Evolutionary conservation across 345 rosid genomes (phyloP), one percentile per base, ranked within the genome.

Genomic region (Cardamine occulta): DNA sequence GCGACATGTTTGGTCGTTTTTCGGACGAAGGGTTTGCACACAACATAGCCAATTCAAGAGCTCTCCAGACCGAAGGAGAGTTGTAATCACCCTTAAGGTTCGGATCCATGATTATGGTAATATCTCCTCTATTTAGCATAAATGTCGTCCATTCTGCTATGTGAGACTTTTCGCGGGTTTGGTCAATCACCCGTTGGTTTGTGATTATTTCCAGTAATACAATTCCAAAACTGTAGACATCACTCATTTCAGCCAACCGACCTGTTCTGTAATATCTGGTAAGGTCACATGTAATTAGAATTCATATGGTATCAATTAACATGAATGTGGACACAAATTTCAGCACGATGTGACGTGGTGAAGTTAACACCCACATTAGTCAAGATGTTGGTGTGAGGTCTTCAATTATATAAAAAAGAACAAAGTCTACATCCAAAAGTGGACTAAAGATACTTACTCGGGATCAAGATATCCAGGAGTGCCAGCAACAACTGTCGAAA

Each of bases 151-250:
- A 84, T 3, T 71, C 59, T 6, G 64, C 57, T 39, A 88, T 77
- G 53, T 79, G 87, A 0, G 65, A 1, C n/a, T 29, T 57, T 5
- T 72, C 70, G 0, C 58, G 74, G 12, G 53, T 28, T 51, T 59
- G 60, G 1, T 70, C 73, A 24, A 84, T 59, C n/a, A 81, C 85
- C 0, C 76, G 80, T 53, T 63, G 77, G 45, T 87, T 82, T 5
- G 88, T 84, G 32, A 86, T 74, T 6, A 86, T 56, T 78, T 86
- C 87, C 6, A 88, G n/a, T 0, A 88, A 74, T 11, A 86, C 70
- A 29, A 88, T 80, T 2, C 88, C 87, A 32, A 80, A 88, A 65
- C 85, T 83, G 18, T 86, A 86, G 3, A 88, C 84, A 78, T 86
- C 89, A 2, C 85, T 88, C 47, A 42, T 73, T 45, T 77, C 79